Conservation (phyloP, 495 filamentous ascomycete species). For the Aspergillus mulundensis region DNA sequence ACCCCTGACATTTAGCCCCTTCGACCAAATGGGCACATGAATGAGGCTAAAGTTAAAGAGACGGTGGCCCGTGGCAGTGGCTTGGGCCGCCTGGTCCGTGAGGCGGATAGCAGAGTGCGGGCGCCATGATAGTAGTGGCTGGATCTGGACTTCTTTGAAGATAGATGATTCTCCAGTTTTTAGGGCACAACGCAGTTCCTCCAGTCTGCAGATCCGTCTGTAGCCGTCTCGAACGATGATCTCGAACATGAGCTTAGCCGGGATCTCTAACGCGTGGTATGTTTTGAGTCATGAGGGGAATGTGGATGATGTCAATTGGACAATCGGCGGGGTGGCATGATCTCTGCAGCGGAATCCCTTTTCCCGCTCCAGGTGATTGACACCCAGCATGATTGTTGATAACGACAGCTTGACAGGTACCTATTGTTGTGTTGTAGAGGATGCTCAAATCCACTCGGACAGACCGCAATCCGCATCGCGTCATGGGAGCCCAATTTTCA, state of each 20-base stretch:
- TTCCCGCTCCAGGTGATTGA: neutral
- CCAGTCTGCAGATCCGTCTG: neutral
- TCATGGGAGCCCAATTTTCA: slow-evolving; percentile 2
- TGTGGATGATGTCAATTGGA: slow-evolving; percentile 1
- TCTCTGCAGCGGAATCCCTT: slow-evolving; percentile 8
- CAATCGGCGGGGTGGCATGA: slow-evolving; percentile 13
- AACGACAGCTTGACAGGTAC: neutral
- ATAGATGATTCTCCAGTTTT: neutral
- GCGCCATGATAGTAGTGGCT: neutral
- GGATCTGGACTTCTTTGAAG: neutral
- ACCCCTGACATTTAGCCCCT: neutral
- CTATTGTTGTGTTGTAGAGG: too few relatives aligned
- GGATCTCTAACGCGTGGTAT: neutral
- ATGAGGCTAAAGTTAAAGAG: neutral
- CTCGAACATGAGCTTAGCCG: neutral
- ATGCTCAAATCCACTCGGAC: neutral
- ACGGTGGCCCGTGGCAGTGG: neutral
- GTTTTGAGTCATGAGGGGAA: neutral
- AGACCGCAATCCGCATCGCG: neutral
- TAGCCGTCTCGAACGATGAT: neutral
- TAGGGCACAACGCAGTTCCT: neutral
- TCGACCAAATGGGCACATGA: too few relatives aligned
- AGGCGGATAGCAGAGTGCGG: neutral
- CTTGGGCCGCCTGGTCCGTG: neutral
- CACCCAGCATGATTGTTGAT: neutral